Base-by-base conservation (phyloP, 257 asterid genomes). In the Petrea volubilis region DNA sequence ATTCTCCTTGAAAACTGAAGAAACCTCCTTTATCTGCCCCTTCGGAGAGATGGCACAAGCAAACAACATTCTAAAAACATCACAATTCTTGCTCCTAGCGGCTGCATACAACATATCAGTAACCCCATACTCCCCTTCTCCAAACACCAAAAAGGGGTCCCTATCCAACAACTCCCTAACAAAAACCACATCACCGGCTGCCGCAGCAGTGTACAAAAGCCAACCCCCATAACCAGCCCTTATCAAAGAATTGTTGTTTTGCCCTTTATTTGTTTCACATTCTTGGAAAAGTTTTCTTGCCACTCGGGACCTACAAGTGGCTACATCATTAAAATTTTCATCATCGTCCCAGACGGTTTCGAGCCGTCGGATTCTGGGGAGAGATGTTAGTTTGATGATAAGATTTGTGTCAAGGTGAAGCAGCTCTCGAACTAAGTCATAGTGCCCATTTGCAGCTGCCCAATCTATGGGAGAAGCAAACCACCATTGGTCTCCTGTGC, bases 361-460 rank as follows among this genome's bases (percentile, higher is more conserved):
- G 10, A 94, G 96, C 13, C 97, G 83, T 20, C 93, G 88, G 64
- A 89, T 85, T 77, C 99, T 75, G 0, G 94, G 85, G 23, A 94
- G 86, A 12, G 98, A 94, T 2, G 97, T 91, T 2, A 94, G 88
- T 7, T 94, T 94, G 71, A 91, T 83, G 33, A 94, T 82, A n/a
- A 89, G 96, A 68, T 86, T 89, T 0, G 96, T 81, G 82, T 94
- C 99, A 11, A 94, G 60, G 75, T 88, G 81, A 41, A 94, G 88
- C 9, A 94, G 84, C 86, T 94, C 95, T 1, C 88, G 74, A 4
- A 94, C 99, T 11, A 91, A 23, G 70, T 91, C 96, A 75, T 89
- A 94, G 72, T 91, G 98, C 11, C 98, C 98, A 72, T 94, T 94
- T 4, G 99, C 99, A 28, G 98, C 97, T 1, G 99, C 99, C 85